phyloP scores from a whole-genome alignment of 306 rosid genomes.

The Citrullus amarus region DNA sequence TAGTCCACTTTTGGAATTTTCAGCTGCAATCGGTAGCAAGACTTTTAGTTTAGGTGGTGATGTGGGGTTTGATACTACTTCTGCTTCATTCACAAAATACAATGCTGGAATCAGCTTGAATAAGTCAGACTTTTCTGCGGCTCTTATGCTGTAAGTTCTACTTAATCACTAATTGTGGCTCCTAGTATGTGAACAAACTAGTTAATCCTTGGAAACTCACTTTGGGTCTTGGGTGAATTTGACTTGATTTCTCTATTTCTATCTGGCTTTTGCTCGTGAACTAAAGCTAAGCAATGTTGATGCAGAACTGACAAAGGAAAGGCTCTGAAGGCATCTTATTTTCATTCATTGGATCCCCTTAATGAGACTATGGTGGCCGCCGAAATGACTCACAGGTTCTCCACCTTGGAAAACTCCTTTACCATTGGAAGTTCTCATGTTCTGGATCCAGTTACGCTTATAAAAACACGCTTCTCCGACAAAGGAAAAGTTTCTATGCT shows the following conservation, averaged over 20 bases:
- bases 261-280: background rate
- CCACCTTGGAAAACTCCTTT: conserved; percentile 52
- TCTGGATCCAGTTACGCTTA: conserved; percentile 38
- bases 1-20: conserved; percentile 64
- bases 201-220: background rate
- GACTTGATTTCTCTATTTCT: background rate
- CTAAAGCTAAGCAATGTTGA: background rate
- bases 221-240: background rate
- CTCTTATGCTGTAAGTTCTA: conserved; percentile 58
- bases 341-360: conserved; percentile 53
- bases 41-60: conserved; percentile 79
- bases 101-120: conserved; percentile 75
- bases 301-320: conserved; percentile 81
- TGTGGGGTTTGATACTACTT: conserved; percentile 79
- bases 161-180: conserved; percentile 3
- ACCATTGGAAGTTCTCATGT: conserved; percentile 68
- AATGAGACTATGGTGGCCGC: conserved; percentile 66
- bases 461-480: conserved; percentile 63
- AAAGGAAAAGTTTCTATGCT: conserved; percentile 65
- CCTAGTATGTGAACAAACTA: background rate
- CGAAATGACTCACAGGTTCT: conserved; percentile 57
- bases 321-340: conserved; percentile 66
- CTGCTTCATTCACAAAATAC: conserved; percentile 78
- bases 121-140: conserved; percentile 63
- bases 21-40: conserved; percentile 72